Evolutionary conservation across 768 basidiomycete genomes (phyloP), one percentile per base, ranked within the genome.

Genomic region (Tubosaeta brunneosetosa): DNA sequence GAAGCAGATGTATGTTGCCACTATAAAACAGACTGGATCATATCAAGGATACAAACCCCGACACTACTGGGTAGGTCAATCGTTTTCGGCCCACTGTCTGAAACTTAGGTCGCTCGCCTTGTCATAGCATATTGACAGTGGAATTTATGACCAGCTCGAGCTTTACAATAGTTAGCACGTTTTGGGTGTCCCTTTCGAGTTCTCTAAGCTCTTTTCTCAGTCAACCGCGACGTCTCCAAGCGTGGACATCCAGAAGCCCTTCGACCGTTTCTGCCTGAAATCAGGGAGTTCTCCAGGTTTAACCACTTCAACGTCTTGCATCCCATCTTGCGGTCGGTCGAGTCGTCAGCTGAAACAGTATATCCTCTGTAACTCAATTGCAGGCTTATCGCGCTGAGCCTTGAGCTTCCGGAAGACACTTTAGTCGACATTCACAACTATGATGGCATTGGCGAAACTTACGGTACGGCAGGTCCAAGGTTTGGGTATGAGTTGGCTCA

Each of bases 71-170:
- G 78, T 79, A 50, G 19, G 46, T 6, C 62, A 38, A 22, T 3
- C 14, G 6, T 44, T 33, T 33, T n/a, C 11, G 32, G n/a, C 31
- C n/a, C 13, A 16, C 44, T 14, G n/a, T 40, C 37, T 14, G 14
- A 13, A 29, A n/a, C 34, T 50, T 38, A 19, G 14, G 16, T n/a
- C 22, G 29, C 14, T n/a, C 26, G 44, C 36, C 1, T 40, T 13
- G 6, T 22, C 16, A 7, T 49, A 86, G 84, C 79, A 81, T 45
- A 78, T 86, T 42, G 81, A 80, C 37, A 76, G 75, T 11, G 85
- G 84, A 6, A 78, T 86, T 25, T 74, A 66, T 16, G 85, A 87
- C 60, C 82, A 85, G 56, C 58, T 85, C 16, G 84, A 86, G 59
- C 72, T 78, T 47, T 86, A 86, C 58, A 83, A 80, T 56, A 73